Evolutionary conservation across 805 yeast genomes (phyloP).

Genomic region (Kazachstania martiniae): DNA sequence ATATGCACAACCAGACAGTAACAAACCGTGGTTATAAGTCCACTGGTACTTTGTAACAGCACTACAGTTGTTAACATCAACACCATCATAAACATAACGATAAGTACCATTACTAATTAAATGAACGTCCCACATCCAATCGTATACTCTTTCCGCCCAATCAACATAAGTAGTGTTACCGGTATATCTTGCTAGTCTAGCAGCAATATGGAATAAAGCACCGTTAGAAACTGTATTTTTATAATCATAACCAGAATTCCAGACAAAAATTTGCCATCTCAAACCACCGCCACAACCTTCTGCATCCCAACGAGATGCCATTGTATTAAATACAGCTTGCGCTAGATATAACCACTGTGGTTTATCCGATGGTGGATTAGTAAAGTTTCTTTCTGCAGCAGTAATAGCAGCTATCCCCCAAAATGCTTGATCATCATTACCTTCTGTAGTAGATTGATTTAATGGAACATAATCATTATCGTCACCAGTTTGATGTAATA

Average conservation of each 20-base stretch:
- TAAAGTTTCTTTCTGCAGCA: constrained; percentile 83
- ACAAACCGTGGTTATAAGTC: constrained; percentile 79
- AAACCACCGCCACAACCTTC: constrained; percentile 74
- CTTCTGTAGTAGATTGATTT: constrained; percentile 86
- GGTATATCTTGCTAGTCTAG: constrained; percentile 77
- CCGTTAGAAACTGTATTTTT: constrained; percentile 90
- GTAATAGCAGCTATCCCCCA: constrained; percentile 93
- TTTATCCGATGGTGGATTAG: constrained; percentile 45
- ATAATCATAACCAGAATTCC: constrained; percentile 92
- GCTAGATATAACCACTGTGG: constrained; percentile 78
- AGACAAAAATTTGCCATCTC: constrained; percentile 91
- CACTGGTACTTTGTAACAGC: constrained; percentile 52
- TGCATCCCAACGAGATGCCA: constrained; percentile 82
- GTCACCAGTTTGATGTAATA: constrained; percentile 64
- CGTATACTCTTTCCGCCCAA: constrained; percentile 66
- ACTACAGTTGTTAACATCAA: constrained; percentile 52
- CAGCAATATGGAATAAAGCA: constrained; percentile 75
- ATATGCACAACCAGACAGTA: constrained; percentile 73
- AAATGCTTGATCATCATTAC: constrained; percentile 95
- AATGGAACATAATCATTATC: constrained; percentile 73
- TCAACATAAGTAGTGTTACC: constrained; percentile 61
- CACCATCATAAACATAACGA: constrained; percentile 55
- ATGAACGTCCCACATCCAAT: constrained; percentile 57
- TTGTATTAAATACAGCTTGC: constrained; percentile 84
- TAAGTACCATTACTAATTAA: constrained; percentile 34